A percentile compares a stretch with the other conserved stretches of the same genome.
Evolutionary conservation across 352 stramenopile species (phyloP).

Genomic region (Pythium periplocum): DNA sequence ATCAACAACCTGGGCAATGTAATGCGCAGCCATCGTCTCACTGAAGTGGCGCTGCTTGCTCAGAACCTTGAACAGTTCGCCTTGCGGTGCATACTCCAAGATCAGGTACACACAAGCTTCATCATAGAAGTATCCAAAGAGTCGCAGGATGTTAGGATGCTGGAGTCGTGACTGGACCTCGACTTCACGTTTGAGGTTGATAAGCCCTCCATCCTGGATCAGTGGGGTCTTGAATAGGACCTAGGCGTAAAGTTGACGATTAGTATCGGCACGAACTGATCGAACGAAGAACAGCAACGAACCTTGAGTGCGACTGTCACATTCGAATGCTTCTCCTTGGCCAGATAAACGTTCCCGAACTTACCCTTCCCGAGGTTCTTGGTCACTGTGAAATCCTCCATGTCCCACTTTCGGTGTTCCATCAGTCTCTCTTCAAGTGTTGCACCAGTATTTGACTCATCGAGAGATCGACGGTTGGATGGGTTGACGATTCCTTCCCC

Average conservation of each 20-base stretch:
- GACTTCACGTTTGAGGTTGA: slow-evolving; percentile 75
- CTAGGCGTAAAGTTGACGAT: slow-evolving; percentile 15
- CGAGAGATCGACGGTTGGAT: slow-evolving; percentile 34
- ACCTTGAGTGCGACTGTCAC: slow-evolving; percentile 80
- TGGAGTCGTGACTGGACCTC: slow-evolving; percentile 78
- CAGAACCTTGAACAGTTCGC: slow-evolving; percentile 79
- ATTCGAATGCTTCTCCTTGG: slow-evolving; percentile 61
- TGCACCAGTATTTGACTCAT: slow-evolving; percentile 25
- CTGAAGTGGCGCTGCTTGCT: slow-evolving; percentile 47
- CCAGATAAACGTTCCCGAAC: slow-evolving; percentile 83
- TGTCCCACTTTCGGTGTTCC: slow-evolving; percentile 56
- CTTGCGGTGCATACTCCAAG: slow-evolving; percentile 76
- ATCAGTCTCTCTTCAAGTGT: slow-evolving; percentile 45
- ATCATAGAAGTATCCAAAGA: slow-evolving; percentile 86
- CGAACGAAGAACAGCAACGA: not conserved
- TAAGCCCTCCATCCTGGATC: slow-evolving; percentile 41
- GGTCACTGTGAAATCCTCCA: slow-evolving; percentile 74
- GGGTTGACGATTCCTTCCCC: slow-evolving; percentile 1
- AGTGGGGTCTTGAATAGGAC: slow-evolving; percentile 66
- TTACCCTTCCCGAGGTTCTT: slow-evolving; percentile 83
- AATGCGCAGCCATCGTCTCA: slow-evolving; percentile 49
- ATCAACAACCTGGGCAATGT: slow-evolving; percentile 74
- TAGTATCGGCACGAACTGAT: slow-evolving; percentile 2
- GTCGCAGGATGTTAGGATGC: slow-evolving; percentile 67
- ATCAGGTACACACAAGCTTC: slow-evolving; percentile 79